Percentiles rank a stretch among this genome's conserved stretches.
Evolutionary conservation across 2,329 filamentous ascomycete genomes (phyloP).

Genomic region (Plectosphaerella cucumerina): DNA sequence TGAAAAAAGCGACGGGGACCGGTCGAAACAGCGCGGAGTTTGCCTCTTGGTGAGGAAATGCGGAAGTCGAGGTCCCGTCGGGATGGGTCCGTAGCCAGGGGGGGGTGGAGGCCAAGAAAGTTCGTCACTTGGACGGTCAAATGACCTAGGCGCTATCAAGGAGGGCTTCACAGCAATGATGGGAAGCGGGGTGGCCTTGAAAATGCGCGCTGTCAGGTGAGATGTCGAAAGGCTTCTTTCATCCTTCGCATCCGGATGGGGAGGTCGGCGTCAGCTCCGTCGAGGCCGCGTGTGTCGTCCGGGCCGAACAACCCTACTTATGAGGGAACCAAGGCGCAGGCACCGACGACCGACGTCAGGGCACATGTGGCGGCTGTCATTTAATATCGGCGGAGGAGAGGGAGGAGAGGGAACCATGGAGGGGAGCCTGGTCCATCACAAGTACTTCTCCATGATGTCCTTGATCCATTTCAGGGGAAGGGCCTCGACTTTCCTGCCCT

Average conservation of each 20-base stretch:
- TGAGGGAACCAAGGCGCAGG: no score
- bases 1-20: background rate
- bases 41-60: background rate
- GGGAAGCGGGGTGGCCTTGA: background rate
- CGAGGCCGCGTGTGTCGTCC: background rate
- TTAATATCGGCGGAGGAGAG: background rate
- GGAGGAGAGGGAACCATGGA: background rate
- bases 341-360: background rate
- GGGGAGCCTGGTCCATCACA: background rate
- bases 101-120: background rate
- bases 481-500: constrained; percentile 43
- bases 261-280: no score
- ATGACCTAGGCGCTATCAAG: no score
- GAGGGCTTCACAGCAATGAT: background rate
- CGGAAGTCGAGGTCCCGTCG: background rate
- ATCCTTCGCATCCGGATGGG: no score
- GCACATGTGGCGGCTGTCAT: background rate
- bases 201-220: no score
- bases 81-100: background rate
- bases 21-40: background rate
- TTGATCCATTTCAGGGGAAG: constrained; percentile 42
- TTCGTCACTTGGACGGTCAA: background rate
- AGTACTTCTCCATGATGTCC: constrained; percentile 37
- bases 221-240: no score
- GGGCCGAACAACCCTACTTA: background rate